A percentile compares a stretch with the other conserved stretches of the same genome.
Conservation (phyloP, 108 stramenopile genomes). For the Nitzschia sp. region DNA sequence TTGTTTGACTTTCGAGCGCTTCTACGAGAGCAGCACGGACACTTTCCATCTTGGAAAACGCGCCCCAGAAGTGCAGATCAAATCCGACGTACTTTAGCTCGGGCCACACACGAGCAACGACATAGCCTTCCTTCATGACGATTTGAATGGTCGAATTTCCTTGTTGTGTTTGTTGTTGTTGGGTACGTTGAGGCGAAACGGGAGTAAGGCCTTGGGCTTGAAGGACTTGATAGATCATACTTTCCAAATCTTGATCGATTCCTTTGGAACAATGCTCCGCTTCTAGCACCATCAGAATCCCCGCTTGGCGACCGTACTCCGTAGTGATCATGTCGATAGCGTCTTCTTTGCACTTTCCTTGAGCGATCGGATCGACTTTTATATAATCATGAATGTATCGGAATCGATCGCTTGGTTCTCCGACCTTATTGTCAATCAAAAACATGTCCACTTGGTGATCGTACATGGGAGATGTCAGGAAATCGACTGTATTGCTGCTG, state of each 20-base stretch:
- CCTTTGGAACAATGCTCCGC: constrained; percentile 45
- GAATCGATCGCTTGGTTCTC: background rate
- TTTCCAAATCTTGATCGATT: background rate
- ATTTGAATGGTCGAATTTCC: constrained; percentile 6
- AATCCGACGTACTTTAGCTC: constrained; percentile 37
- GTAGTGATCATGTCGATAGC: constrained; percentile 38
- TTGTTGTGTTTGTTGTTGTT: background rate
- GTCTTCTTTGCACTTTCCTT: constrained; percentile 15
- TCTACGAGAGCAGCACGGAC: constrained; percentile 37
- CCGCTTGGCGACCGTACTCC: constrained; percentile 32
- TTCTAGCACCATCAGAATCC: constrained; percentile 50
- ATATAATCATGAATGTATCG: constrained; percentile 29
- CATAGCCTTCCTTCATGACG: constrained; percentile 55
- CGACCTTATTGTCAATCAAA: background rate
- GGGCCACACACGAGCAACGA: constrained; percentile 57
- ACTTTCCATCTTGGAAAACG: constrained; percentile 48
- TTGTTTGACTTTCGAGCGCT: constrained; percentile 22
- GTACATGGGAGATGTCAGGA: constrained; percentile 28
- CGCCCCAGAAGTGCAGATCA: constrained; percentile 49
- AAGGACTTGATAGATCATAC: background rate
- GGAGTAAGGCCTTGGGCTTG: background rate
- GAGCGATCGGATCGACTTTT: background rate
- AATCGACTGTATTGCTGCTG: constrained; percentile 65
- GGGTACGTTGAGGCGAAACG: background rate
- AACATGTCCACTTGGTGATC: constrained; percentile 21